Percentiles rank a stretch among this genome's conserved stretches.
These are phyloP conservation scores for Fragaria iinumae DNA, from an alignment of 306 rosid genomes.

Conservation along the genomic window DNA sequence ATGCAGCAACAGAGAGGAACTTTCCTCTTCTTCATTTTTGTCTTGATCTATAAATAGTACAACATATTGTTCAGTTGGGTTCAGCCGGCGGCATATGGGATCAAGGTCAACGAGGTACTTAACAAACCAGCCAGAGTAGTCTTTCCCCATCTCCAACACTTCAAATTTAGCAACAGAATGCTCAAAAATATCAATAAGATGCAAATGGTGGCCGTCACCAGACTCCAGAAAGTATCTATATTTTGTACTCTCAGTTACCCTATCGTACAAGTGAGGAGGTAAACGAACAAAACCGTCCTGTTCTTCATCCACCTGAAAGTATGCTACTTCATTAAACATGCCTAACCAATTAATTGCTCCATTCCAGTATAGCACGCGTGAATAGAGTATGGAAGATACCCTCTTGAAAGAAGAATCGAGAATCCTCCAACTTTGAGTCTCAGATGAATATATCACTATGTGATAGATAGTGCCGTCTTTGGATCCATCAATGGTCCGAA, in stretches of 20 bases:
- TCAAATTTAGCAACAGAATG: neutral
- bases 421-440: constrained; percentile 1
- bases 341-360: neutral
- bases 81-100: neutral
- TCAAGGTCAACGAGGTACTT: neutral
- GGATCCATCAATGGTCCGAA: neutral
- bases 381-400: neutral
- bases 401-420: neutral
- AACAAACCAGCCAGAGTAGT: constrained; percentile 1
- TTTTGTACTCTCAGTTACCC: neutral
- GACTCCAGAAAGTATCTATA: neutral
- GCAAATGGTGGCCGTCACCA: neutral
- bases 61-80: neutral
- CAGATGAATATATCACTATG: neutral
- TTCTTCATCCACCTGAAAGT: neutral
- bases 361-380: neutral
- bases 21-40: neutral
- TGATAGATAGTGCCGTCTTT: neutral
- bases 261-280: neutral
- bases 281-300: neutral
- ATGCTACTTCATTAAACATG: neutral
- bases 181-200: neutral
- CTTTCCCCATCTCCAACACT: neutral
- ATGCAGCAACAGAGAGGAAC: neutral
- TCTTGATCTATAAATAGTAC: neutral